Evolutionary conservation across 2,329 filamentous ascomycete genomes (phyloP), one percentile per base, ranked within the genome.

Genomic region (Penicillium concentricum): DNA sequence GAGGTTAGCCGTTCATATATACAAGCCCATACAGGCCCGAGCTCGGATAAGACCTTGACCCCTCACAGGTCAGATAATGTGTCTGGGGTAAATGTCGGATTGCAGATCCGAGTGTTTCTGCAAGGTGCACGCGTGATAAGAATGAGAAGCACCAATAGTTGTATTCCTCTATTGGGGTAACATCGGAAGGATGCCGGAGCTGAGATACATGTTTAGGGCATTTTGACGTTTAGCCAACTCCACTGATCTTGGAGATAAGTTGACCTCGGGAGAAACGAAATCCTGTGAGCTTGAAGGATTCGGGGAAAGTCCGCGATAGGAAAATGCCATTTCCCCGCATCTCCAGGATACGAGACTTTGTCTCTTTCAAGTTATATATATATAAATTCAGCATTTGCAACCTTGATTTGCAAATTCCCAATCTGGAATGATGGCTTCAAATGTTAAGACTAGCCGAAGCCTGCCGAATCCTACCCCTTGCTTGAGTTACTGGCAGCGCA

Each of bases 401-500:
- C 15, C 5, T 35, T n/a, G 15, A 24, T 18, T 35, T n/a, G 5
- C 18, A 35, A 24, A 24, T 24, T 2, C 1, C 32, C 15, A 13
- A 34, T 16, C 9, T 22, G 8, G 22, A 24, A 34, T 34, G 20
- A 24, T 34, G 10, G 6, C 22, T 41, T 30, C 39, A 10, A 44
- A 51, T 20, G 22, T 51, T 32, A 46, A 35, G 22, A 60, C 56
- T 5, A 65, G 62, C 43, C 57, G 55, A 41, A 65, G 54, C 59
- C 35, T 70, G 24, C 69, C 70, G 7, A 60, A 63, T 22, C 8
- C 50, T 18, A 57, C 56, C 5, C 65, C 73, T 26, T 71, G 72
- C 46, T 62, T 76, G 18, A 74, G 72, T 32, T 78, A 76, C 32
- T 67, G 64, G 64, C 63, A 67, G 26, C 61, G 60, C n/a, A 67